Base-by-base conservation (phyloP, 305 asterid species). In the Fraxinus sp. region DNA sequence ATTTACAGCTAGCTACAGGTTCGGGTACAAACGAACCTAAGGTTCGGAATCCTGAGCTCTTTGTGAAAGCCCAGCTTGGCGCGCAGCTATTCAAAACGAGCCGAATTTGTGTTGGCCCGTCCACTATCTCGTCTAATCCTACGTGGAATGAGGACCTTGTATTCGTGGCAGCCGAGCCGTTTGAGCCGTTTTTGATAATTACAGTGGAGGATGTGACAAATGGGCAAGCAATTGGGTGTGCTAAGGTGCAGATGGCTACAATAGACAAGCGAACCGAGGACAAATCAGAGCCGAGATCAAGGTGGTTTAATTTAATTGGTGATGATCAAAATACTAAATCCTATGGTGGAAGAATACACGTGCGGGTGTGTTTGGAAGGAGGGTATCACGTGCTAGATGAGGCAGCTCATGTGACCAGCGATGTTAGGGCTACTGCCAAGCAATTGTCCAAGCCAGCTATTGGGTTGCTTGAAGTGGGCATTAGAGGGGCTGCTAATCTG, bases 381-480 rank as follows among this genome's bases (percentile, higher is more conserved):
- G 98, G 98, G 39, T 95, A 95, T 87, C 98, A 95, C 88, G 98
- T 95, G 92, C 91, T 92, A 3, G 98, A 95, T 66, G 98, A 95
- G 91, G 97, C 98, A 1, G 92, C 97, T 79, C 95, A 93, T 80
- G 90, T 92, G 91, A 93, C 97, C 62, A 95, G 98, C 72, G 98
- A 95, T 70, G 98, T 91, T 7, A 82, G 97, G 13, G 90, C 98
- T 79, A 92, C 98, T 0, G 96, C 97, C 62, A 90, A 83, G 39
- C 98, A 92, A 82, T 83, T 95, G 18, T 88, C 91, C 62, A 92
- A 89, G 87, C 97, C 97, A 6, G 93, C 97, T 0, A 89, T 95
- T 26, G 98, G 98, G 2, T 71, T 90, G n/a, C 93, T 95, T 1
- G 98, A 93, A 59, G 93, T 95, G 2, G 98, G 98, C 71, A 89